These are phyloP conservation scores for Corylus avellana DNA, from an alignment of 306 rosid genomes.

Conservation along the genomic window DNA sequence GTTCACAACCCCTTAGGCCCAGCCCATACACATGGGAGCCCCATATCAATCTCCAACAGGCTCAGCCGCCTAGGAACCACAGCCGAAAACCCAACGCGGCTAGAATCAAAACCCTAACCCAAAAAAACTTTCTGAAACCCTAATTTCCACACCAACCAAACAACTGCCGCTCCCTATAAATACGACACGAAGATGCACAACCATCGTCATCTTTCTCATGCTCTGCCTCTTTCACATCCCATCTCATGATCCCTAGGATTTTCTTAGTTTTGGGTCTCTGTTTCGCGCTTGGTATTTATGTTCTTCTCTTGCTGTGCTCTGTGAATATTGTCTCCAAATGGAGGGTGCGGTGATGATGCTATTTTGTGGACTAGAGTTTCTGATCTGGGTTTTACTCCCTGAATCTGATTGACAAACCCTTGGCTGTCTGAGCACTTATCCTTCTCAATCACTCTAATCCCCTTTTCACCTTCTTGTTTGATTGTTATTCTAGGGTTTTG, in stretches of 20 bases:
- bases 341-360: constrained; percentile 67
- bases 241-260: not conserved
- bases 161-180: not conserved
- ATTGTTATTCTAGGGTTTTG: not conserved
- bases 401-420: constrained; percentile 78
- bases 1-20: too few relatives aligned
- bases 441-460: too few relatives aligned
- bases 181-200: not conserved
- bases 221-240: not conserved
- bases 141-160: not conserved
- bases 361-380: constrained; percentile 90
- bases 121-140: not conserved
- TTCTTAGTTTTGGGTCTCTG: too few relatives aligned
- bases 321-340: not conserved
- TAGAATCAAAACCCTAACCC: too few relatives aligned
- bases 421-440: constrained; percentile 95
- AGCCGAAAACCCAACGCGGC: too few relatives aligned
- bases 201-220: not conserved
- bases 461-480: not conserved
- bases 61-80: too few relatives aligned
- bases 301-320: not conserved
- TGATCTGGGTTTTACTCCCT: constrained; percentile 64
- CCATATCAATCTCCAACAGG: too few relatives aligned
- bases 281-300: not conserved
- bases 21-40: too few relatives aligned